These are phyloP conservation scores for Penicillium coffeae DNA, from an alignment of 495 filamentous ascomycete species.

Conservation along the genomic window DNA sequence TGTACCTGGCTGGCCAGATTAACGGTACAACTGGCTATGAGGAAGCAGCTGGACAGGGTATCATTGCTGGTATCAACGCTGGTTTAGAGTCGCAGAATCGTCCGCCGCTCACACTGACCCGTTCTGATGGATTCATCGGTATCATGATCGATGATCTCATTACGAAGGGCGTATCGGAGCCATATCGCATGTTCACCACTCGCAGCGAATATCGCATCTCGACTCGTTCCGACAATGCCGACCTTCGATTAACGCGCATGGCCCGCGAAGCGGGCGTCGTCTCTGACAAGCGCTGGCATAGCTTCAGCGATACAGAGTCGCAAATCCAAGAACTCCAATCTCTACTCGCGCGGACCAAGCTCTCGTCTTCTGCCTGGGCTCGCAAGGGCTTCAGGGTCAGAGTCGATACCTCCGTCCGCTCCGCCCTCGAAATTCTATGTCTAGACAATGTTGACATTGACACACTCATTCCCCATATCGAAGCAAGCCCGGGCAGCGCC, in stretches of 20 bases:
- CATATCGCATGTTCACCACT: slow-evolving; percentile 98
- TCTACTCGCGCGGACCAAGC: slow-evolving; percentile 51
- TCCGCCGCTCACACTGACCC: slow-evolving; percentile 60
- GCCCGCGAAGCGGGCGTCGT: slow-evolving; percentile 77
- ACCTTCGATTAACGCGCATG: slow-evolving; percentile 75
- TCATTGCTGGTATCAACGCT: slow-evolving; percentile 91
- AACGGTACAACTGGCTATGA: slow-evolving; percentile 99
- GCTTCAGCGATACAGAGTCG: slow-evolving; percentile 56
- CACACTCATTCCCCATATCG: slow-evolving; percentile 51
- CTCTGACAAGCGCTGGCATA: slow-evolving; percentile 69
- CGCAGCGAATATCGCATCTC: slow-evolving; percentile 93
- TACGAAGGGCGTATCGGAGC: slow-evolving; percentile 95
- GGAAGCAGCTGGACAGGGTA: slow-evolving; percentile 90
- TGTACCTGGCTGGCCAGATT: slow-evolving; percentile 94
- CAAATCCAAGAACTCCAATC: slow-evolving; percentile 62
- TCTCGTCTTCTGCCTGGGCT: slow-evolving; percentile 61
- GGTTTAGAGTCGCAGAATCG: slow-evolving; percentile 70
- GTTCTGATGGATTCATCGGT: slow-evolving; percentile 92
- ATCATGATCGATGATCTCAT: slow-evolving; percentile 99
- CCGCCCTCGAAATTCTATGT: slow-evolving; percentile 73
- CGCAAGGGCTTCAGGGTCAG: slow-evolving; percentile 64
- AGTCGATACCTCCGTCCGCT: slow-evolving; percentile 55
- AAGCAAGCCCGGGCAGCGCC: slow-evolving; percentile 32
- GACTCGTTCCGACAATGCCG: slow-evolving; percentile 88
- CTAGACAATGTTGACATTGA: slow-evolving; percentile 53